Conservation (phyloP, 140 eudicot species). For the Stevia rebaudiana region DNA sequence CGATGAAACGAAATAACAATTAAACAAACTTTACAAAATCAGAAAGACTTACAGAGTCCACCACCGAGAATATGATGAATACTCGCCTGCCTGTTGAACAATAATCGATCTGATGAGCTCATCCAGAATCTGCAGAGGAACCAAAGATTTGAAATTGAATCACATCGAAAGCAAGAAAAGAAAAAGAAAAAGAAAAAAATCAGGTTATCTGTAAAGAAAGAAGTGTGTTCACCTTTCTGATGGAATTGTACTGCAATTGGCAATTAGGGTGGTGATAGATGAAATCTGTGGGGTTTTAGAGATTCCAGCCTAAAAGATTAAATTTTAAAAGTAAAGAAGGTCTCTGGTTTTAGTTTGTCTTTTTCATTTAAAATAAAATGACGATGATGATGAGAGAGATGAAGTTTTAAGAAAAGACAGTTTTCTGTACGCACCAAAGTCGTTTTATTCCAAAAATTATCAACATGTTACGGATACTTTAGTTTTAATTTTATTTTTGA, state of each 20-base stretch:
- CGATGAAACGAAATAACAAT: background rate
- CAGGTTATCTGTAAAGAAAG: slow-evolving; percentile 22
- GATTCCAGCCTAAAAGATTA: slow-evolving; percentile 34
- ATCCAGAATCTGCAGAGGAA: slow-evolving; percentile 23
- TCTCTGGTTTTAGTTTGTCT: slow-evolving; percentile 12
- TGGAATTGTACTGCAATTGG: slow-evolving; percentile 3
- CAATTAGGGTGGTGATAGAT: slow-evolving; percentile 18
- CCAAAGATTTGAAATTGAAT: slow-evolving; percentile 20
- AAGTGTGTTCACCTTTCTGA: slow-evolving; percentile 10
- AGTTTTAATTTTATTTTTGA: too few species aligned
- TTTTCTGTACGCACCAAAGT: too few species aligned
- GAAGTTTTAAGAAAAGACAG: slow-evolving; percentile 8
- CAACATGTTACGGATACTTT: too few species aligned
- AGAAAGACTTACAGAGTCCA: slow-evolving; percentile 49
- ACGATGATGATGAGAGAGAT: slow-evolving; percentile 6
- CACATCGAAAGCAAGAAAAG: slow-evolving; percentile 4
- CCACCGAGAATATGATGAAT: slow-evolving; percentile 83
- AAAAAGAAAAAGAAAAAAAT: background rate
- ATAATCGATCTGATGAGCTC: slow-evolving; percentile 57
- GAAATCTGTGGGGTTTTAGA: slow-evolving; percentile 28
- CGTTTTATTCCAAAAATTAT: too few species aligned
- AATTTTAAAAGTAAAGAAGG: background rate
- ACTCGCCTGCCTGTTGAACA: slow-evolving; percentile 56
- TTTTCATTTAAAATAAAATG: slow-evolving; percentile 6
- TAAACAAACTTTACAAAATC: background rate